Evolutionary conservation across 495 filamentous ascomycete genomes (phyloP).

Genomic region (Podospora pseudopauciseta): DNA sequence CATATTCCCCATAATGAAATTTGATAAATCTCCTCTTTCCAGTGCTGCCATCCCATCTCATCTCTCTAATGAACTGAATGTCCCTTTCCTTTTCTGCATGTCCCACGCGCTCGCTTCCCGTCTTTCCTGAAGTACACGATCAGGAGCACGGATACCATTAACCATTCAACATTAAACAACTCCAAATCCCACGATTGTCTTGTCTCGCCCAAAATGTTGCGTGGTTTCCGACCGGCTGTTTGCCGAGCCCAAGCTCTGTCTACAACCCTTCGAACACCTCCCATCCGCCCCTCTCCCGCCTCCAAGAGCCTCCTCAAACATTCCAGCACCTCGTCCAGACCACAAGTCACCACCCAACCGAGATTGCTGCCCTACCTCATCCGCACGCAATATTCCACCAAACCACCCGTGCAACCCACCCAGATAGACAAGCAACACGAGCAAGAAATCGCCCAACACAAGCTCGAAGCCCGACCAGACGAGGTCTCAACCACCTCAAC

Average conservation of each 20-base stretch:
- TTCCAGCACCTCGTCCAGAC: not conserved
- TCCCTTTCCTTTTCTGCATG: not conserved
- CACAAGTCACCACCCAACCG: not conserved
- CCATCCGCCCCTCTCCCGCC: not conserved
- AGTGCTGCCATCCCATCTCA: not conserved
- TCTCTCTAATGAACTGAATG: not conserved
- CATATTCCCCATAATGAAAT: not conserved
- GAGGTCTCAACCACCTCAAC: constrained; percentile 55
- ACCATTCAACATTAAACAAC: not conserved
- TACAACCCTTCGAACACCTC: not conserved
- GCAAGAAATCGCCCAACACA: constrained; percentile 44
- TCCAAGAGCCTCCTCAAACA: not conserved
- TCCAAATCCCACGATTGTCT: not conserved
- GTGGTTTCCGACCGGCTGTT: not conserved
- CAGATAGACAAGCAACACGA: constrained; percentile 52
- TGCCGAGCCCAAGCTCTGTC: not conserved
- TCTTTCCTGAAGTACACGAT: not conserved
- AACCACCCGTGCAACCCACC: constrained; percentile 26
- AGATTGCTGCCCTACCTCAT: not conserved
- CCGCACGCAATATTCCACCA: constrained; percentile 24
- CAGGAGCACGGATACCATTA: not conserved
- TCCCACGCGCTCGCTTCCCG: not conserved
- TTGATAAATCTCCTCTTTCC: not conserved
- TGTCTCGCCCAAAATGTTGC: constrained; percentile 1
- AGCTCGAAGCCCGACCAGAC: constrained; percentile 54